A percentile compares a stretch with the other conserved stretches of the same genome.
Evolutionary conservation across 768 basidiomycete species (phyloP).

Genomic region (Hirschioporus abietinus): DNA sequence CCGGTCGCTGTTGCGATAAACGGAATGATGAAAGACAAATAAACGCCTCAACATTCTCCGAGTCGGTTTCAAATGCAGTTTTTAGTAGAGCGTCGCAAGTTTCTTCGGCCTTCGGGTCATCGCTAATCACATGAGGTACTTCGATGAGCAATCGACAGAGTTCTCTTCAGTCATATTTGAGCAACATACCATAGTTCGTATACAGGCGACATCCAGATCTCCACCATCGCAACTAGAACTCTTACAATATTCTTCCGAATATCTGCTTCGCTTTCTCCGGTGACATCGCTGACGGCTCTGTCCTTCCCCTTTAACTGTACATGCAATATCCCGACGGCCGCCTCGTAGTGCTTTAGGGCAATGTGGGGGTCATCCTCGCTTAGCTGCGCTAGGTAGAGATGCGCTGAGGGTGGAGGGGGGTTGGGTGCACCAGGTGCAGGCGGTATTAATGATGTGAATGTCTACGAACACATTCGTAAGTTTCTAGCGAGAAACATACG

Average conservation of each 20-base stretch:
- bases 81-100: slow-evolving; percentile 75
- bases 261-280: slow-evolving; percentile 49
- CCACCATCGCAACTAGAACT: slow-evolving; percentile 83
- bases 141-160: neutral
- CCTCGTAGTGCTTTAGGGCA: slow-evolving; percentile 72
- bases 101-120: slow-evolving; percentile 75
- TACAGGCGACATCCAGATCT: slow-evolving; percentile 93
- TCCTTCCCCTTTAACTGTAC: slow-evolving; percentile 74
- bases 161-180: neutral
- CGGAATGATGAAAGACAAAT: slow-evolving; percentile 81
- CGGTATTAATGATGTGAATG: slow-evolving; percentile 55
- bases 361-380: slow-evolving; percentile 68
- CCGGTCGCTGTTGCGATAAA: slow-evolving; percentile 79
- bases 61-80: slow-evolving; percentile 68
- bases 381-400: slow-evolving; percentile 87
- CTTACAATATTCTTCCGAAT: slow-evolving; percentile 64
- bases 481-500: neutral
- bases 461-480: slow-evolving; percentile 32
- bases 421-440: slow-evolving; percentile 54
- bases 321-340: slow-evolving; percentile 68
- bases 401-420: slow-evolving; percentile 65
- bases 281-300: slow-evolving; percentile 35
- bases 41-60: slow-evolving; percentile 72
- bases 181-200: slow-evolving; percentile 75
- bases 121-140: slow-evolving; percentile 37